Conservation (phyloP, 2,329 filamentous ascomycete genomes). For the Tolypocladium amazonense region DNA sequence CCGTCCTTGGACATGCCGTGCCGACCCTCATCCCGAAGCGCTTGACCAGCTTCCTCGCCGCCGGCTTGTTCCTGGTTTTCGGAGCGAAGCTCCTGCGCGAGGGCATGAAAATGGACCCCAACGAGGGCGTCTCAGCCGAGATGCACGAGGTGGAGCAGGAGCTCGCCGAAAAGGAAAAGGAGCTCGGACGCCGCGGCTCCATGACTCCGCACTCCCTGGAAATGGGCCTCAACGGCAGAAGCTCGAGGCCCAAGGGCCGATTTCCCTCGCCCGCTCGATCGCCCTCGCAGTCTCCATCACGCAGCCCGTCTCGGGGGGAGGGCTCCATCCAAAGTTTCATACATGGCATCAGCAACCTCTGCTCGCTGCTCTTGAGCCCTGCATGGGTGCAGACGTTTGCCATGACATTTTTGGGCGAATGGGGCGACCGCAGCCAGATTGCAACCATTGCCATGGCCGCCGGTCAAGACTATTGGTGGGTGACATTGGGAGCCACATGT, state of each 20-base stretch:
- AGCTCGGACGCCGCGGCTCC: conserved; percentile 51
- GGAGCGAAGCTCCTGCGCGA: conserved; percentile 76
- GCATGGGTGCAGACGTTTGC: conserved; percentile 98
- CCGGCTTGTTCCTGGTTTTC: conserved; percentile 80
- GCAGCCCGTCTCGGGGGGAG: conserved; percentile 41
- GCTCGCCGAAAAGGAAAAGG: conserved; percentile 85
- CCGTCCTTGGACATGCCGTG: conserved; percentile 83
- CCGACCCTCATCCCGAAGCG: conserved; percentile 81
- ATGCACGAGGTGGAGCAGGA: conserved; percentile 97
- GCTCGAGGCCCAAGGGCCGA: conserved; percentile 62
- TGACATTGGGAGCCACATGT: conserved; percentile 75
- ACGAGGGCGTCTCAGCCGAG: conserved; percentile 89
- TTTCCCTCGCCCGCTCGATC: conserved; percentile 74
- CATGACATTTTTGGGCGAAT: conserved; percentile 98
- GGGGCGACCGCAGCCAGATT: conserved; percentile 96
- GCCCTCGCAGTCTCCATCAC: conserved; percentile 63
- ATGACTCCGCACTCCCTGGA: conserved; percentile 70
- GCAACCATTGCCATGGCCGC: conserved; percentile 98
- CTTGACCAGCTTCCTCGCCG: conserved; percentile 81
- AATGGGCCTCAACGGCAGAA: conserved; percentile 61
- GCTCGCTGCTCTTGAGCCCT: conserved; percentile 79
- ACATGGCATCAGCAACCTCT: conserved; percentile 71
- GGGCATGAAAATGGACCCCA: conserved; percentile 76
- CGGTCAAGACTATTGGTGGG: conserved; percentile 98
- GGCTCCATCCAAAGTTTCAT: conserved; percentile 29